A percentile compares a stretch with the other conserved stretches of the same genome.
phyloP scores from a whole-genome alignment of 1,284 basidiomycete genomes.

The Trichosporon coremiiforme region DNA sequence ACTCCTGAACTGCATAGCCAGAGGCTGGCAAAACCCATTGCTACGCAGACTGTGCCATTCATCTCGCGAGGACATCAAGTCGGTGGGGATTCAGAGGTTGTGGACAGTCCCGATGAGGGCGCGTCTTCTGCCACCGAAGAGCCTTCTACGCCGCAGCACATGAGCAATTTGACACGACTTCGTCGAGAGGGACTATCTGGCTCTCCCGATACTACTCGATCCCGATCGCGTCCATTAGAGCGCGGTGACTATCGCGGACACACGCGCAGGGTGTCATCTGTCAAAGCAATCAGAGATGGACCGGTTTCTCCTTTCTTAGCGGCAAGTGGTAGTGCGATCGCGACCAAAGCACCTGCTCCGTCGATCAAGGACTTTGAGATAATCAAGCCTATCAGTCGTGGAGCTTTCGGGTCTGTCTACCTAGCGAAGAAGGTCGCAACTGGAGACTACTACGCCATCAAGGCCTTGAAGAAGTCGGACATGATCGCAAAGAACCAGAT shows the following conservation, averaged over 20 bases:
- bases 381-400: constrained; percentile 99
- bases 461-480: constrained; percentile 98
- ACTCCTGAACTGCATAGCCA: neutral
- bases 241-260: neutral
- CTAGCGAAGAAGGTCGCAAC: constrained; percentile 97
- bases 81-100: neutral
- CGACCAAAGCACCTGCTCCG: constrained; percentile 56
- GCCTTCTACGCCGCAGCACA: neutral
- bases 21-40: neutral
- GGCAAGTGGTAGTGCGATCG: constrained; percentile 61
- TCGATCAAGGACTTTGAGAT: constrained; percentile 99
- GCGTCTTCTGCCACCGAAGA: neutral
- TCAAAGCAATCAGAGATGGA: constrained; percentile 45
- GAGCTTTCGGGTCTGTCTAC: constrained; percentile 97
- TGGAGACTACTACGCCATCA: constrained; percentile 99
- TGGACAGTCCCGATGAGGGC: too few relatives aligned
- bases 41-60: neutral
- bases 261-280: constrained; percentile 21
- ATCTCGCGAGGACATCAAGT: too few relatives aligned
- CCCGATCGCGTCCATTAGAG: neutral
- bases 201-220: neutral
- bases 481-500: constrained; percentile 99
- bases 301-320: constrained; percentile 88
- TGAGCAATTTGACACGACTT: neutral
- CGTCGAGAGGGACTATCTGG: neutral